Conservation (phyloP, 805 yeast genomes). For the Zygoascus flipseniorum region DNA sequence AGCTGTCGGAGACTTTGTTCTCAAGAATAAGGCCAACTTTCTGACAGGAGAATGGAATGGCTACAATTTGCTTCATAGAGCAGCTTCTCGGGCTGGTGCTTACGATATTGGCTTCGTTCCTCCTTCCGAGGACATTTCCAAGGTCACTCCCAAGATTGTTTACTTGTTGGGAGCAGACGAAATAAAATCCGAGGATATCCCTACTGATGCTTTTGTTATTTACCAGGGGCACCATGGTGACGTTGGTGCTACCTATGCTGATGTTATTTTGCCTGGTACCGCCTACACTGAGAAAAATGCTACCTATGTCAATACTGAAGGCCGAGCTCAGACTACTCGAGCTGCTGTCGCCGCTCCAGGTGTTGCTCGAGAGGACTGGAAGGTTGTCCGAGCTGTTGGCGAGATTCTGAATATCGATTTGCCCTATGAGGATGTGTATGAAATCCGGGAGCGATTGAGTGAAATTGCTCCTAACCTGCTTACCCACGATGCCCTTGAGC, state of each 20-base stretch:
- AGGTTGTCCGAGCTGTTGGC: slow-evolving; percentile 70
- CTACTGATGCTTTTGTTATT: slow-evolving; percentile 77
- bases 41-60: slow-evolving; percentile 75
- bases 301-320: slow-evolving; percentile 83
- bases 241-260: slow-evolving; percentile 79
- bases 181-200: slow-evolving; percentile 56
- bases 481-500: slow-evolving; percentile 67
- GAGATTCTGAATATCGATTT: slow-evolving; percentile 64
- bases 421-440: slow-evolving; percentile 67
- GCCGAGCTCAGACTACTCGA: slow-evolving; percentile 74
- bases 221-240: slow-evolving; percentile 94
- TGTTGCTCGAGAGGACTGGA: slow-evolving; percentile 88
- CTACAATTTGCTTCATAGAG: slow-evolving; percentile 68
- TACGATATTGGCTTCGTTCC: slow-evolving; percentile 73
- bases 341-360: slow-evolving; percentile 88
- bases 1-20: slow-evolving; percentile 51
- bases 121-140: slow-evolving; percentile 36
- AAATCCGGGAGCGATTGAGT: slow-evolving; percentile 59
- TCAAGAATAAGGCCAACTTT: slow-evolving; percentile 45
- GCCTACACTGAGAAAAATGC: slow-evolving; percentile 85
- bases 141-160: slow-evolving; percentile 57
- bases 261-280: slow-evolving; percentile 76
- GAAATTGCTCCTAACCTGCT: slow-evolving; percentile 76
- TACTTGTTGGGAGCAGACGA: slow-evolving; percentile 84
- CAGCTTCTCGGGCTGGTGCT: slow-evolving; percentile 83